Evolutionary conservation across 169 alveolate genomes (phyloP).

Genomic region (Neospora caninum): DNA sequence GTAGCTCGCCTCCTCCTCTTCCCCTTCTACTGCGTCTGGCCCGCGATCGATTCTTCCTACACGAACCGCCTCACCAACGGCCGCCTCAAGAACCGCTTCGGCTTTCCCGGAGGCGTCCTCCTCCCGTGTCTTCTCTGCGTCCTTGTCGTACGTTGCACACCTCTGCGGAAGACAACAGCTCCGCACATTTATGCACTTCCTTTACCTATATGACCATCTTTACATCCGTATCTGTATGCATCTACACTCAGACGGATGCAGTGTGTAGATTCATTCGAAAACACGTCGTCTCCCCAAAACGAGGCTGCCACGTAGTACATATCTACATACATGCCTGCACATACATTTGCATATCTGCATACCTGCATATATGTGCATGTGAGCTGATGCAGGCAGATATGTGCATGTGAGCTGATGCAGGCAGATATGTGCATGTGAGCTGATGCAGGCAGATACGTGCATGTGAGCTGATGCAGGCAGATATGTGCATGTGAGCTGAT

Average conservation of each 20-base stretch:
- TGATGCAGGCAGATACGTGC: no score
- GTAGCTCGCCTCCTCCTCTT: slow-evolving; percentile 58
- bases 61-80: slow-evolving; percentile 12
- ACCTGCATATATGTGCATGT: neutral
- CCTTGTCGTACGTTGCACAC: slow-evolving; percentile 8
- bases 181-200: neutral
- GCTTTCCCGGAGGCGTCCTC: slow-evolving; percentile 62
- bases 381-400: no score
- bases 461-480: neutral
- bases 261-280: neutral
- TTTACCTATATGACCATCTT: no score
- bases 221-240: neutral
- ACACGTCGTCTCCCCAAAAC: neutral
- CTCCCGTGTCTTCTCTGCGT: slow-evolving; percentile 51
- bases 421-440: neutral
- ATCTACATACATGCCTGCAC: neutral
- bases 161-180: neutral
- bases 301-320: no score
- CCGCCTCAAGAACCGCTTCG: slow-evolving; percentile 19
- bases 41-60: slow-evolving; percentile 38
- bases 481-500: neutral
- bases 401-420: no score
- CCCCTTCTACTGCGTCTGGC: slow-evolving; percentile 68
- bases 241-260: neutral
- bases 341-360: neutral